Base-by-base conservation (phyloP, 805 yeast species). In the Monosporozyma aerobia region DNA sequence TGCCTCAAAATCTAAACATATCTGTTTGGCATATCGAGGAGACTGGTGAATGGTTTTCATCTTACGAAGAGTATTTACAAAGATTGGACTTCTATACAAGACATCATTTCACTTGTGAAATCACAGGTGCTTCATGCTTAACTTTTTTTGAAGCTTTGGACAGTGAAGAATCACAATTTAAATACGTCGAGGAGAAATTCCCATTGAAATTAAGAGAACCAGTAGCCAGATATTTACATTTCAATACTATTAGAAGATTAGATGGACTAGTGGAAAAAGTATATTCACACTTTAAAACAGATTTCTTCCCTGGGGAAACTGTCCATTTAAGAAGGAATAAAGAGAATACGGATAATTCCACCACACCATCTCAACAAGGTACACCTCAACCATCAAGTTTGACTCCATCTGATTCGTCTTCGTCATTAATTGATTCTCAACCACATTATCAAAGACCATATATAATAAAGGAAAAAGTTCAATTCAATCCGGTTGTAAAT, bases 161-260 rank as follows among this genome's bases (percentile, higher is more conserved):
- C 51, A 82, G 86, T 54, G 99, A 92, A 70, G 77, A 78, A 56
- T 73, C 71, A 51, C 84, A 80, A 64, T 74, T 80, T 63, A 66
- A 69, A 52, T 80, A 79, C 56, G 89, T 92, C 50, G 95, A 90
- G 62, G 74, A 77, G 52, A 78, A 80, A 62, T 94, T 94, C 67
- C 99, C 99, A 5, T 95, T 92, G 59, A 85, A 95, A 44, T 76
- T 90, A 51, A 83, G 90, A 62, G 97, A 88, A 62, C 99, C 97
- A 10, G 86, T 94, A n/a, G 78, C 95, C 25, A 73, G 96, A 58
- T 82, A 78, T 58, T 76, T 92, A 13, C 96, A 90, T 64, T 90
- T 89, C 65, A 85, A 89, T 58, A 77, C 85, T 11, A 82, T 81
- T 13, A 82, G 95, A 37, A 77, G 98, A 59, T 77, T 94, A 49